phyloP scores from a whole-genome alignment of 495 filamentous ascomycete genomes.

The Aspergillus ostianus region DNA sequence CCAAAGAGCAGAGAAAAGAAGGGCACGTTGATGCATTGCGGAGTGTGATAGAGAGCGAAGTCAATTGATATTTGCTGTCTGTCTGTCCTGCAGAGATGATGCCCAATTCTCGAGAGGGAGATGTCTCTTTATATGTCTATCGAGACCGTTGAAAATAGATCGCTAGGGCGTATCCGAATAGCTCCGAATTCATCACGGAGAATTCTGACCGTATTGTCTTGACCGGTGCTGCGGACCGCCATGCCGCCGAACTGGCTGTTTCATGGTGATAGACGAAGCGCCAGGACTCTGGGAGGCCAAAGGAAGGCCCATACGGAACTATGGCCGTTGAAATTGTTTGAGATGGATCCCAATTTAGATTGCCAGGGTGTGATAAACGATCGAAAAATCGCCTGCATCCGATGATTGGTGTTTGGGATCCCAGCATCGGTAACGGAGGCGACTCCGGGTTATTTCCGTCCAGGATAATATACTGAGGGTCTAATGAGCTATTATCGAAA shows the following conservation, averaged over 20 bases:
- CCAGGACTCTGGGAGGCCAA: conserved; percentile 14
- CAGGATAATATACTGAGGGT: not conserved
- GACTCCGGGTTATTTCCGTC: conserved; percentile 24
- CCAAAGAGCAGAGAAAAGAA: conserved; percentile 35
- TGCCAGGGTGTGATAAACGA: conserved; percentile 13
- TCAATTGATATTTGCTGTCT: conserved; percentile 14
- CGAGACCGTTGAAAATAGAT: not conserved
- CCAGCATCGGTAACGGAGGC: conserved; percentile 26
- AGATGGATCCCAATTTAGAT: conserved; percentile 18
- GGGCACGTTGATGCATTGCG: conserved; percentile 35
- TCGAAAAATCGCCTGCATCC: not conserved
- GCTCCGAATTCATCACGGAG: not conserved
- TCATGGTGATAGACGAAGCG: conserved; percentile 13
- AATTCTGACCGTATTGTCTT: conserved; percentile 5
- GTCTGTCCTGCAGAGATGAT: conserved; percentile 37
- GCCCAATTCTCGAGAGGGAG: conserved; percentile 10
- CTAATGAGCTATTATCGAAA: not conserved
- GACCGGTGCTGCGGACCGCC: conserved; percentile 25
- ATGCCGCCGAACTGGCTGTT: conserved; percentile 27
- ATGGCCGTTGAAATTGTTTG: not conserved
- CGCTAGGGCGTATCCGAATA: not conserved
- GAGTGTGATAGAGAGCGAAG: conserved; percentile 1
- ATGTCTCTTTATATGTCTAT: conserved; percentile 27
- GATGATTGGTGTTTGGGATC: conserved; percentile 9
- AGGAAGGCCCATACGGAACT: conserved; percentile 8